phyloP scores from a whole-genome alignment of 305 asterid genomes.

The Fraxinus latifolia region DNA sequence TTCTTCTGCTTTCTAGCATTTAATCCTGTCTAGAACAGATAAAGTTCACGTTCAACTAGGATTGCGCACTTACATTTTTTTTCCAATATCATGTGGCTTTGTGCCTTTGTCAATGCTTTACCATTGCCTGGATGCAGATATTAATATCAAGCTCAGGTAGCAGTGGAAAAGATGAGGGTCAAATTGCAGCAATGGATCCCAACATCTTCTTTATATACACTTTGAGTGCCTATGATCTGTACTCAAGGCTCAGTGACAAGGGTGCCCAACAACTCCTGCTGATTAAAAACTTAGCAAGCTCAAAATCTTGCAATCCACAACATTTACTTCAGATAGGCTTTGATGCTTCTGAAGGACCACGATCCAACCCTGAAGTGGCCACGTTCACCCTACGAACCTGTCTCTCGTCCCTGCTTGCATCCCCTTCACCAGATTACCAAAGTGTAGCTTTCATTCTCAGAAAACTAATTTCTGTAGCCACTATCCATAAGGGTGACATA shows the following conservation, averaged over 20 bases:
- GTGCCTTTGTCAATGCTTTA: not conserved
- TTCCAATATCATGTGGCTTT: not conserved
- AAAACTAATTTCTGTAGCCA: constrained; percentile 54
- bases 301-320: constrained; percentile 58
- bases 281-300: constrained; percentile 55
- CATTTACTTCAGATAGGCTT: constrained; percentile 77
- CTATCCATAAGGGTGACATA: constrained; percentile 43
- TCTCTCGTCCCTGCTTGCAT: constrained; percentile 62
- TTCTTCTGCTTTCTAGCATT: not conserved
- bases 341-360: constrained; percentile 74
- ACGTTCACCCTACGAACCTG: constrained; percentile 58
- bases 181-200: constrained; percentile 44
- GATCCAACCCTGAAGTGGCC: constrained; percentile 70
- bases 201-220: constrained; percentile 65
- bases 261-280: constrained; percentile 62
- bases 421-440: constrained; percentile 70
- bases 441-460: constrained; percentile 59
- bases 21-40: not conserved
- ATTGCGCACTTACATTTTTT: not conserved
- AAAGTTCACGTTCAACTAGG: not conserved
- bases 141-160: constrained; percentile 41
- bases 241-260: constrained; percentile 67
- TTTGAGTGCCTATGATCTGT: constrained; percentile 72
- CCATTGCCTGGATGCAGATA: constrained; percentile 50
- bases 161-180: constrained; percentile 36